Percentiles rank a stretch among this genome's conserved stretches.
Evolutionary conservation across 2,329 filamentous ascomycete genomes (phyloP).

Genomic region (Aspergillus fructus): DNA sequence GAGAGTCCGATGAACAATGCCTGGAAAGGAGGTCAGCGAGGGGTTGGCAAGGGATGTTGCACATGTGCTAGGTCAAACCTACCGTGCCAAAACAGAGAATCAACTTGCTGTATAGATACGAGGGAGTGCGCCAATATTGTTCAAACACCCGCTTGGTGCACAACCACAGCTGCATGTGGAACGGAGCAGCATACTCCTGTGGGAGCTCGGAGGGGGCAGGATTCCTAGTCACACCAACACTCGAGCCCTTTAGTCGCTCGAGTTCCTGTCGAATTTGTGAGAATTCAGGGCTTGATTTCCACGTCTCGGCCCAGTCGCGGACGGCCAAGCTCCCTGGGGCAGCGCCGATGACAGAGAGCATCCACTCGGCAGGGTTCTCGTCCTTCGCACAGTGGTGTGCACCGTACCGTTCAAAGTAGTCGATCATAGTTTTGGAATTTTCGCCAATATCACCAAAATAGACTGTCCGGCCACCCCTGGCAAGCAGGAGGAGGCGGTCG

Average conservation of each 20-base stretch:
- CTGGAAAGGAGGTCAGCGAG: too few relatives aligned
- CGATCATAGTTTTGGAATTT: conserved; percentile 56
- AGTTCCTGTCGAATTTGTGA: too few relatives aligned
- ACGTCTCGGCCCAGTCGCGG: conserved; percentile 64
- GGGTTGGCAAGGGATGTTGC: too few relatives aligned
- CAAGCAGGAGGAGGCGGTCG: conserved; percentile 63
- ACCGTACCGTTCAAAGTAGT: conserved; percentile 66
- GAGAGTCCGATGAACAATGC: conserved; percentile 81
- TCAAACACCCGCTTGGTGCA: conserved; percentile 76
- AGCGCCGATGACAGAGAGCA: conserved; percentile 62
- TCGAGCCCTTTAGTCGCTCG: too few relatives aligned
- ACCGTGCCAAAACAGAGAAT: conserved; percentile 59
- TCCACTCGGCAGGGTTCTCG: conserved; percentile 75
- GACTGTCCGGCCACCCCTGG: conserved; percentile 64
- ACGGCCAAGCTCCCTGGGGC: conserved; percentile 64
- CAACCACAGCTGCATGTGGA: conserved; percentile 58
- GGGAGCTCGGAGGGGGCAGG: conserved; percentile 30
- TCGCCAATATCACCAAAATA: conserved; percentile 68
- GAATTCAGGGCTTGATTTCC: conserved; percentile 54
- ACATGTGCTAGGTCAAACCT: too few relatives aligned
- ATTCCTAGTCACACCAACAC: too few relatives aligned
- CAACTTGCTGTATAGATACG: conserved; percentile 83
- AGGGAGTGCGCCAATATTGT: conserved; percentile 87
- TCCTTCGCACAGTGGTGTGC: conserved; percentile 57
- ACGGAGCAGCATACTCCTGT: conserved; percentile 73